phyloP scores from a whole-genome alignment of 768 basidiomycete genomes.

The Leccinum subgranulosum region DNA sequence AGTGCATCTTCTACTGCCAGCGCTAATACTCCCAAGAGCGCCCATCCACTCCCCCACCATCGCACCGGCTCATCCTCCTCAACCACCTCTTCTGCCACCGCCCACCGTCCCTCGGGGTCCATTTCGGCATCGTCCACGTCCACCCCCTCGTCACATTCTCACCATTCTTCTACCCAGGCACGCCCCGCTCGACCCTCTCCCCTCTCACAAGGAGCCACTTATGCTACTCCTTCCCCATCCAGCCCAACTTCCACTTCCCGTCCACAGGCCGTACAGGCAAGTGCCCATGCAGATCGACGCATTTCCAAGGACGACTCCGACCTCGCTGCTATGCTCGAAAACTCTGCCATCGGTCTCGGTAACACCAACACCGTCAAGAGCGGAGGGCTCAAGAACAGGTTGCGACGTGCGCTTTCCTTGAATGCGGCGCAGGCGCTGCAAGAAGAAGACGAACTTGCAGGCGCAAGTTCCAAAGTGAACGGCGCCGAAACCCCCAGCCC shows the following conservation, averaged over 20 bases:
- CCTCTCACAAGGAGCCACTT: slow-evolving; percentile 32
- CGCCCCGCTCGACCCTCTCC: slow-evolving; percentile 33
- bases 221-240: slow-evolving; percentile 13
- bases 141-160: slow-evolving; percentile 27
- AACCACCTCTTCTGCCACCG: slow-evolving; percentile 13
- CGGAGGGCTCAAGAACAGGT: slow-evolving; percentile 72
- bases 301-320: slow-evolving; percentile 79
- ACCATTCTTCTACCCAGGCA: slow-evolving; percentile 25
- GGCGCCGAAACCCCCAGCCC: slow-evolving; percentile 31
- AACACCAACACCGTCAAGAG: slow-evolving; percentile 41
- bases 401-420: slow-evolving; percentile 71
- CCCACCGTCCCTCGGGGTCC: slow-evolving; percentile 27
- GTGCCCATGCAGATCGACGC: slow-evolving; percentile 63
- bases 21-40: slow-evolving; percentile 7
- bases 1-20: slow-evolving; percentile 27
- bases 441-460: slow-evolving; percentile 38
- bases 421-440: slow-evolving; percentile 56
- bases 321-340: slow-evolving; percentile 51
- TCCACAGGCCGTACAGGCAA: slow-evolving; percentile 35
- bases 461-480: slow-evolving; percentile 21
- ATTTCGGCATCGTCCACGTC: slow-evolving; percentile 29
- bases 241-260: slow-evolving; percentile 15
- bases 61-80: slow-evolving; percentile 33
- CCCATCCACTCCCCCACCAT: slow-evolving; percentile 30
- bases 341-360: slow-evolving; percentile 37